These are phyloP conservation scores for Aleurites moluccanus DNA, from an alignment of 441 rosid genomes.

Conservation along the genomic window DNA sequence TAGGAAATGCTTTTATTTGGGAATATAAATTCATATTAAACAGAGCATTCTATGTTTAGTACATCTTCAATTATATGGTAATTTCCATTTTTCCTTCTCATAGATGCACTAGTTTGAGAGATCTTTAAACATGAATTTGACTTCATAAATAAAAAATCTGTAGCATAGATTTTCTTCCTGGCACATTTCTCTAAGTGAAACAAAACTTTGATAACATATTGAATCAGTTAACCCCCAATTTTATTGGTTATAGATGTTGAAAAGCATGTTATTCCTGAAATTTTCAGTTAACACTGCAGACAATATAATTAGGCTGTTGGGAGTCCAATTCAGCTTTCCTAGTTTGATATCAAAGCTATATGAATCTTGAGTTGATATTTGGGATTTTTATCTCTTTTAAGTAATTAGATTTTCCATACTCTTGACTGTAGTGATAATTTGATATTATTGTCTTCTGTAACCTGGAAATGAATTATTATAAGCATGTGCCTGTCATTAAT, in stretches of 20 bases:
- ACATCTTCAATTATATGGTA: background rate
- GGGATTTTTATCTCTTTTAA: background rate
- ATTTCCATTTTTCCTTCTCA: background rate
- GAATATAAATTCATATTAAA: background rate
- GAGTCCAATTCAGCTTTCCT: background rate
- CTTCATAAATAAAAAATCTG: too few relatives aligned
- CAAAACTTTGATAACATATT: background rate
- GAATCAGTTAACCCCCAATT: background rate
- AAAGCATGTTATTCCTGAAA: background rate
- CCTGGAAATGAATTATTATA: background rate
- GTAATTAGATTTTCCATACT: background rate
- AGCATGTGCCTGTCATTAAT: slow-evolving; percentile 1
- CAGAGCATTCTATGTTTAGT: background rate
- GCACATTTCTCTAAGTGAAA: background rate
- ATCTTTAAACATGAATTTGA: too few relatives aligned
- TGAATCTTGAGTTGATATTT: background rate
- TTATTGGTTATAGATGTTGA: background rate
- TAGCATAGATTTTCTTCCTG: background rate
- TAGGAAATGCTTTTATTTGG: background rate
- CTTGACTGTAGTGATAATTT: background rate
- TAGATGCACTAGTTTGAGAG: background rate
- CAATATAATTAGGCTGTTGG: background rate
- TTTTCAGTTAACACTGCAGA: background rate
- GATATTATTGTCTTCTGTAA: background rate
- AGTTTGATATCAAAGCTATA: background rate